Evolutionary conservation across 192 early-diverging fungal species (phyloP).

Genomic region (Coemansia sp.): DNA sequence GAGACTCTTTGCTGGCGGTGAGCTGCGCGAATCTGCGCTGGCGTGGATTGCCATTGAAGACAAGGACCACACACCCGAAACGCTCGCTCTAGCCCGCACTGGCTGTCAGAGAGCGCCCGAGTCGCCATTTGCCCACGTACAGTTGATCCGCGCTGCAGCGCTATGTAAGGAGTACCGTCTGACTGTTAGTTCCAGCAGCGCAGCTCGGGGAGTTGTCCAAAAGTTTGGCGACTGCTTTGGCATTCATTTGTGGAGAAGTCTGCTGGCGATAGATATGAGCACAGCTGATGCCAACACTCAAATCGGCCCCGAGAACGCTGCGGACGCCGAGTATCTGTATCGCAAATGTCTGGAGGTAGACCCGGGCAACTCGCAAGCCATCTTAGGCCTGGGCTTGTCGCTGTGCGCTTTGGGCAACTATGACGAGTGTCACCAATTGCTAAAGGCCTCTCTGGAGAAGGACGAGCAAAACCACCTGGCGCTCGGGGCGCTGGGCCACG

Average conservation of each 20-base stretch:
- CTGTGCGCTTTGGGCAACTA: conserved; percentile 55
- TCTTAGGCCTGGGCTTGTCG: conserved; percentile 57
- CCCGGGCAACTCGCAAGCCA: conserved; percentile 50
- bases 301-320: conserved; percentile 59
- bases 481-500: conserved; percentile 72
- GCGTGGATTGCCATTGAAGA: conserved; percentile 17
- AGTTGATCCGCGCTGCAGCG: conserved; percentile 15
- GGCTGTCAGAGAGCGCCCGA: conserved; percentile 17
- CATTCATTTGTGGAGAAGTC: conserved; percentile 36
- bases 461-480: conserved; percentile 50
- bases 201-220: conserved; percentile 18
- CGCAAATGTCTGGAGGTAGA: conserved; percentile 55
- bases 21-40: conserved; percentile 14
- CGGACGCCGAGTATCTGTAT: conserved; percentile 61
- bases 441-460: conserved; percentile 57
- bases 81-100: conserved; percentile 22
- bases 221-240: conserved; percentile 17
- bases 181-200: conserved; percentile 21
- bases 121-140: conserved; percentile 44
- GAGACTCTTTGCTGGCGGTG: conserved; percentile 17
- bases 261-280: conserved; percentile 58
- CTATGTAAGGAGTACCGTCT: conserved; percentile 11
- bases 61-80: background rate
- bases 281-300: conserved; percentile 64
- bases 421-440: conserved; percentile 61